phyloP scores from a whole-genome alignment of 2,329 filamentous ascomycete genomes.

The Penicillium glabrum region DNA sequence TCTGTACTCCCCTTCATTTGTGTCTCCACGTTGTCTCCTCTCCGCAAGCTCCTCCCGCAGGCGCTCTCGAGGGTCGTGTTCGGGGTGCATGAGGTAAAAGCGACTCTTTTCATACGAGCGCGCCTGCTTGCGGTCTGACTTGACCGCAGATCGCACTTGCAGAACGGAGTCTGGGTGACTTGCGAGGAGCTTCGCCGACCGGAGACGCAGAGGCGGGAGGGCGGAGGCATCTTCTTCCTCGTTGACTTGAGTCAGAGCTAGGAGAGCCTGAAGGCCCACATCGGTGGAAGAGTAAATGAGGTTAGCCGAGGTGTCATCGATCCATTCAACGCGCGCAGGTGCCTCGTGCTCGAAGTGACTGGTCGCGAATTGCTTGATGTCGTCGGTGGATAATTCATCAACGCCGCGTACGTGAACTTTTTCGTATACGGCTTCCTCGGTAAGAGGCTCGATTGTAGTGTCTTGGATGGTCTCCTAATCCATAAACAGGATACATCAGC shows the following conservation, averaged over 20 bases:
- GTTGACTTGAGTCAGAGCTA: constrained; percentile 45
- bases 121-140: constrained; percentile 74
- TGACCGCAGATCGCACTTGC: constrained; percentile 70
- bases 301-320: constrained; percentile 90
- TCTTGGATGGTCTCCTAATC: constrained; percentile 28
- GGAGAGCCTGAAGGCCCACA: constrained; percentile 55
- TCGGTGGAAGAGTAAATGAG: constrained; percentile 67
- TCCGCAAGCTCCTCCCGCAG: constrained; percentile 56
- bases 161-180: constrained; percentile 69
- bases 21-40: constrained; percentile 42
- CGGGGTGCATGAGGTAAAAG: constrained; percentile 90
- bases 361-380: constrained; percentile 73
- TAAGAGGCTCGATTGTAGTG: constrained; percentile 25
- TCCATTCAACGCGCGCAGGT: constrained; percentile 78
- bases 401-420: constrained; percentile 86
- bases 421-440: constrained; percentile 42
- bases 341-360: constrained; percentile 62
- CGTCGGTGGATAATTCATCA: constrained; percentile 74
- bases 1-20: constrained; percentile 44
- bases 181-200: constrained; percentile 69
- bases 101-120: constrained; percentile 79
- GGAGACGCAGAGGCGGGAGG: constrained; percentile 60
- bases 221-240: constrained; percentile 43
- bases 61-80: constrained; percentile 78
- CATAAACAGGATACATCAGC: constrained; percentile 4